Evolutionary conservation across 1,139 yeast species (phyloP).

Genomic region (Hyphopichia khmerensis): DNA sequence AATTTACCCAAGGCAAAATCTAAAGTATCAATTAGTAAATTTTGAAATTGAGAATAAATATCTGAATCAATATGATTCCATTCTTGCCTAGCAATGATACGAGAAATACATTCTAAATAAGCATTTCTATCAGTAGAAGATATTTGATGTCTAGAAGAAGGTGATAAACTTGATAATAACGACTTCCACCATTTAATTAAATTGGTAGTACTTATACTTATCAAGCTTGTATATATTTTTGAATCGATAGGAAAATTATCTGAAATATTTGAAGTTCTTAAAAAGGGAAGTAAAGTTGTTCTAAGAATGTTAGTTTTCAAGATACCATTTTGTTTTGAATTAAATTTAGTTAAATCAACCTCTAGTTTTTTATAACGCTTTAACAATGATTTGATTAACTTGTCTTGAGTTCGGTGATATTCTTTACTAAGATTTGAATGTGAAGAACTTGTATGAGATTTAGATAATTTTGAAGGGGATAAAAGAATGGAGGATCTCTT

Average conservation of each 20-base stretch:
- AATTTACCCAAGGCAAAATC: constrained; percentile 52
- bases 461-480: constrained; percentile 1
- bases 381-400: constrained; percentile 27
- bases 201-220: constrained; percentile 36
- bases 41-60: constrained; percentile 23
- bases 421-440: background rate
- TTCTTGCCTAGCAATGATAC: constrained; percentile 62
- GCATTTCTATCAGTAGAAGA: constrained; percentile 59
- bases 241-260: constrained; percentile 20
- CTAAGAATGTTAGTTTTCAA: constrained; percentile 67
- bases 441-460: background rate
- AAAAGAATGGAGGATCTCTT: constrained; percentile 1
- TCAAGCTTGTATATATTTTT: constrained; percentile 31
- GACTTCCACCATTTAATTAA: constrained; percentile 69
- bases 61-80: constrained; percentile 45
- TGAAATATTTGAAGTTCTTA: constrained; percentile 40
- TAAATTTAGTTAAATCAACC: constrained; percentile 46
- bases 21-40: constrained; percentile 51
- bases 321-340: constrained; percentile 50
- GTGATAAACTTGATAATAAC: constrained; percentile 42
- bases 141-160: constrained; percentile 5
- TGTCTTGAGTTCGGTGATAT: constrained; percentile 14
- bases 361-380: constrained; percentile 47
- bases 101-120: constrained; percentile 69
- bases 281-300: constrained; percentile 63